Base-by-base conservation (phyloP, 495 filamentous ascomycete genomes). In the Penicillium arizonense region DNA sequence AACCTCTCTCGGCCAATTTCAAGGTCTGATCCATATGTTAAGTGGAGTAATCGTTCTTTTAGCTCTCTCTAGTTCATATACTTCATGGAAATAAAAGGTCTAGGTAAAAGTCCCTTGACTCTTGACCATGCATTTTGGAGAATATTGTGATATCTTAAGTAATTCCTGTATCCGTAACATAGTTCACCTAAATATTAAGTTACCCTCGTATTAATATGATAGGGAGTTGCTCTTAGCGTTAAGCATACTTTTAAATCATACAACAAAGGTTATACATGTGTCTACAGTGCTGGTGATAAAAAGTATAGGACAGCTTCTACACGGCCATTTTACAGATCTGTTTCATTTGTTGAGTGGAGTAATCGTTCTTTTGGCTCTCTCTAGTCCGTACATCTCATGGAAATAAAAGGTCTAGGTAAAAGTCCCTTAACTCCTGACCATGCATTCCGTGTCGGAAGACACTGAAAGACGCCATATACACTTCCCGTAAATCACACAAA, bases 401-500 rank as follows among this genome's bases (percentile, higher is more conserved):
- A 34, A 36, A 44, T 20, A 20, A 42, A 46, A 52, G 42, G 50
- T 46, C 50, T 41, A 53, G 41, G 34, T 30, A 20, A 18, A 34
- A 44, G 44, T 39, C 44, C 51, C 44, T 40, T 44, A 47, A 54
- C 43, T 41, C 51, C 42, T 42, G 45, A 28, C 44, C 35, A 54
- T 54, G 51, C 51, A 54, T 54, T 48, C 51, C 51, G 36, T 53
- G 51, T 28, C 9, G 43, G 41, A 51, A 33, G 32, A 51, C 32
- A 45, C 28, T 30, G 28, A 30, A 47, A 47, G 51, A 54, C 51
- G 51, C 51, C 44, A 49, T 47, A 50, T 48, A 54, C 50, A 62
- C 30, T 7, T 30, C 28, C 28, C 59, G 58, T 56, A 62, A 58
- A 61, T 69, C 51, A 59, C 54, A 54, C 34, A 41, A 38, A 41